A percentile compares a stretch with the other conserved stretches of the same genome.
These are phyloP conservation scores for Scedosporium boydii DNA, from an alignment of 2,329 filamentous ascomycete species.

Conservation along the genomic window DNA sequence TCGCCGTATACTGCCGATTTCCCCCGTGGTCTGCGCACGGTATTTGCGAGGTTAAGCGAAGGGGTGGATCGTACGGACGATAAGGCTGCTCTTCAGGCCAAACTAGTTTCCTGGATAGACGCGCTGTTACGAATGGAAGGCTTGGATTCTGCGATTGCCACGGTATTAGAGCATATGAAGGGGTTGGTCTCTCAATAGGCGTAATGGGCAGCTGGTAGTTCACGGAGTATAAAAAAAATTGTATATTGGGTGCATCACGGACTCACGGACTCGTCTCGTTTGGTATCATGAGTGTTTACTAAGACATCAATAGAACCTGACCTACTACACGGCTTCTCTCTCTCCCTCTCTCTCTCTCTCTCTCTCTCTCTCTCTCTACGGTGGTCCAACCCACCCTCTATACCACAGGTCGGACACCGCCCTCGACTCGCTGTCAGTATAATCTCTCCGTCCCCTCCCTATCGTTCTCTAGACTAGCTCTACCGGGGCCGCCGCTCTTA, in stretches of 20 bases:
- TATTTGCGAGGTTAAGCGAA: constrained; percentile 52
- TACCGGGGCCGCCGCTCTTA: no score
- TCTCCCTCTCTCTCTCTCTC: no score
- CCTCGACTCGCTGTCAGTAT: no score
- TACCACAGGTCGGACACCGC: no score
- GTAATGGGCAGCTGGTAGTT: constrained; percentile 7
- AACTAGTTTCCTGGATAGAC: constrained; percentile 45
- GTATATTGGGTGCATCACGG: not conserved
- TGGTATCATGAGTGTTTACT: no score
- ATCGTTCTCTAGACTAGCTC: no score
- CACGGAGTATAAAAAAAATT: not conserved
- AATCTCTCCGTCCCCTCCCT: no score
- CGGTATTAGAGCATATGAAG: constrained; percentile 45
- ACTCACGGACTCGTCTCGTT: no score
- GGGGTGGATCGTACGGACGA: constrained; percentile 35
- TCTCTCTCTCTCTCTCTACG: no score
- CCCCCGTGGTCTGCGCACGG: constrained; percentile 57
- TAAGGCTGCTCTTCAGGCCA: constrained; percentile 33
- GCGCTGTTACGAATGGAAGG: constrained; percentile 36
- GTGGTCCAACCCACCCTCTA: no score
- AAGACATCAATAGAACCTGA: no score
- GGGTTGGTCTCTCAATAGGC: constrained; percentile 15
- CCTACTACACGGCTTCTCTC: no score
- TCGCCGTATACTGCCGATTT: constrained; percentile 58
- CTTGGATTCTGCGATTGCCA: constrained; percentile 46